Evolutionary conservation across 1,284 basidiomycete genomes (phyloP), one percentile per base, ranked within the genome.

Genomic region (Cryptococcus depauperatus): DNA sequence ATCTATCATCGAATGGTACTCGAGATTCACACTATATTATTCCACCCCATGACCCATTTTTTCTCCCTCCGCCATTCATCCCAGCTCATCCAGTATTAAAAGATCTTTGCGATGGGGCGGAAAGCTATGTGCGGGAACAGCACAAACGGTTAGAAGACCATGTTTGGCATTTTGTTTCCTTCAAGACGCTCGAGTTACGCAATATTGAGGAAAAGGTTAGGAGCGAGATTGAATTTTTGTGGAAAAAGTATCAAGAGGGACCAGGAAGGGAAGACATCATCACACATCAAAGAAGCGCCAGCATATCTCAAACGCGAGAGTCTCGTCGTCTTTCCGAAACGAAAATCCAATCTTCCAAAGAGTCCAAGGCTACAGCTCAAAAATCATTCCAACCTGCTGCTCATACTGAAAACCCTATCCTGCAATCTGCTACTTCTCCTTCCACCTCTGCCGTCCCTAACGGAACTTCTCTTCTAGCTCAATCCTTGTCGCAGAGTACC

Each of bases 41-140:
- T 0, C 58, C 58, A 2, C 48, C 66, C 10, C 61, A 59, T 14
- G 69, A 70, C 40, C 69, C 64, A 33, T 69, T 69, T 65, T 73
- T 73, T 67, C 55, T 71, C 32, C 58, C 71, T 44, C 59, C 72
- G 43, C 58, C 67, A 44, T 68, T 77, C 70, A 67, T 73, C 55
- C 64, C 75, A 61, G 46, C 65, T 54, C 54, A 71, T 48, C 45
- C 64, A 37, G 54, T 72, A 47, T 59, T 71, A 61, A 54, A 64
- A 7, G 53, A 58, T 14, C 56, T 71, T 29, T 68, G 68, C 40
- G 51, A 58, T 33, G 26, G 48, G 18, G 65, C 69, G 0, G 59
- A 64, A 4, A 52, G 45, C 10, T 46, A 54, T 21, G 51, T 71
- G 22, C 49, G 51, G 14, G 58, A 53, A 2, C 33, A 44, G 5